A percentile compares a stretch with the other conserved stretches of the same genome.
Evolutionary conservation across 2,329 filamentous ascomycete species (phyloP).

Genomic region (Dichotomopilus funicola): DNA sequence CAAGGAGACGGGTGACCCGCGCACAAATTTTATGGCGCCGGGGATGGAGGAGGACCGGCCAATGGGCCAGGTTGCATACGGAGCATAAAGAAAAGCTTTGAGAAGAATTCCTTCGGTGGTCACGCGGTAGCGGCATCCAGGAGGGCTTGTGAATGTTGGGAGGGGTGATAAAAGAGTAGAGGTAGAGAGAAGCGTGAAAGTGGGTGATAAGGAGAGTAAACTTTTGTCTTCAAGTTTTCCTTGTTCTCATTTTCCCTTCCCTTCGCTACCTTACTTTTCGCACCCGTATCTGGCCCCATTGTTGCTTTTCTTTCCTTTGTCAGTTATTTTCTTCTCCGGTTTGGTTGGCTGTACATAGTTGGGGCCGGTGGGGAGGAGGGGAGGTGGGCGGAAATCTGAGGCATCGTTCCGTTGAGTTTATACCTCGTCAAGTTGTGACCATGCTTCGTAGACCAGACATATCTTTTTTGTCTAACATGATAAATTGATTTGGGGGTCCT

Average conservation of each 20-base stretch:
- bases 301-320: not conserved
- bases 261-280: not conserved
- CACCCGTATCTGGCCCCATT: not conserved
- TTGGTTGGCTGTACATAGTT: conserved; percentile 4
- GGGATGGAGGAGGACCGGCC: conserved; percentile 59
- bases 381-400: not conserved
- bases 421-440: not conserved
- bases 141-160: not conserved
- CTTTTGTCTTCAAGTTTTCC: too few relatives aligned
- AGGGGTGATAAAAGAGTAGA: not conserved
- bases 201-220: too few relatives aligned
- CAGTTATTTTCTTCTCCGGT: not conserved
- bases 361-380: not conserved
- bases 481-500: too few relatives aligned
- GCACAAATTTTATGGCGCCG: conserved; percentile 73
- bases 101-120: not conserved
- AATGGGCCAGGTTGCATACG: conserved; percentile 55
- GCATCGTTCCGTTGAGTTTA: not conserved
- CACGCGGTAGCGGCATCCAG: too few relatives aligned
- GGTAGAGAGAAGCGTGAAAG: too few relatives aligned
- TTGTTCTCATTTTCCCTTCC: too few relatives aligned
- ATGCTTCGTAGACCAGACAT: not conserved
- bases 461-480: not conserved
- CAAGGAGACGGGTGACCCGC: conserved; percentile 73
- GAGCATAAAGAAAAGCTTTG: conserved; percentile 35